A percentile compares a stretch with the other conserved stretches of the same genome.
Conservation (phyloP, 352 stramenopile species). For the Pythium guiyangense region DNA sequence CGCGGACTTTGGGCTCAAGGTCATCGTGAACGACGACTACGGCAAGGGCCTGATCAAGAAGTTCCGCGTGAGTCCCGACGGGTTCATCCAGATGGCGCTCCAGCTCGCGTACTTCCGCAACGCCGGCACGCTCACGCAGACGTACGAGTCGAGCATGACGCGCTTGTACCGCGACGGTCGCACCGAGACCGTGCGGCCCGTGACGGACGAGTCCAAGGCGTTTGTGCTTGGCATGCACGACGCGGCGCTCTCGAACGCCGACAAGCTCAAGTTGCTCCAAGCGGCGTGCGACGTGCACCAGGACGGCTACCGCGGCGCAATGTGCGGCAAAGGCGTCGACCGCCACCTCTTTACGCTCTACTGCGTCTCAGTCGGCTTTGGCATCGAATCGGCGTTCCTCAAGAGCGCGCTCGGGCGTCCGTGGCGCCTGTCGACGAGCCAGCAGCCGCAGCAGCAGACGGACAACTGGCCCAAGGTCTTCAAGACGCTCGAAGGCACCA, state of each 20-base stretch:
- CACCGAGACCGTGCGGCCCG: constrained; percentile 91
- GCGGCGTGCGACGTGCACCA: constrained; percentile 88
- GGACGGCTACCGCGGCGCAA: constrained; percentile 88
- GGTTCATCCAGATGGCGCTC: constrained; percentile 95
- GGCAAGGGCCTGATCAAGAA: constrained; percentile 90
- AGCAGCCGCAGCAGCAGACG: constrained; percentile 90
- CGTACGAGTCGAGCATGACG: constrained; percentile 97
- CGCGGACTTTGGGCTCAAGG: constrained; percentile 86
- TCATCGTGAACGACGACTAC: constrained; percentile 87
- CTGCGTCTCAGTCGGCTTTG: constrained; percentile 83
- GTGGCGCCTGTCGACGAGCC: constrained; percentile 87
- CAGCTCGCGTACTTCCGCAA: constrained; percentile 95
- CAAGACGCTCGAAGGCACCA: constrained; percentile 49
- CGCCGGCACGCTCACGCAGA: constrained; percentile 90
- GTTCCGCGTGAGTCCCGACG: constrained; percentile 93
- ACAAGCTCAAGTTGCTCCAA: constrained; percentile 87
- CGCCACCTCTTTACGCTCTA: constrained; percentile 96
- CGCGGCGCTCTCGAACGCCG: constrained; percentile 47
- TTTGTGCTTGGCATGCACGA: constrained; percentile 89
- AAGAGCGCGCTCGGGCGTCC: constrained; percentile 80
- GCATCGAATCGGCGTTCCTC: constrained; percentile 84
- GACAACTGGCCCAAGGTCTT: constrained; percentile 70
- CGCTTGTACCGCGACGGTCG: constrained; percentile 94
- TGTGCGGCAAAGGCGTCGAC: constrained; percentile 92
- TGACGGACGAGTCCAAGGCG: constrained; percentile 86